Conservation (phyloP, 495 filamentous ascomycete species). For the Lasiosphaeria hispida region DNA sequence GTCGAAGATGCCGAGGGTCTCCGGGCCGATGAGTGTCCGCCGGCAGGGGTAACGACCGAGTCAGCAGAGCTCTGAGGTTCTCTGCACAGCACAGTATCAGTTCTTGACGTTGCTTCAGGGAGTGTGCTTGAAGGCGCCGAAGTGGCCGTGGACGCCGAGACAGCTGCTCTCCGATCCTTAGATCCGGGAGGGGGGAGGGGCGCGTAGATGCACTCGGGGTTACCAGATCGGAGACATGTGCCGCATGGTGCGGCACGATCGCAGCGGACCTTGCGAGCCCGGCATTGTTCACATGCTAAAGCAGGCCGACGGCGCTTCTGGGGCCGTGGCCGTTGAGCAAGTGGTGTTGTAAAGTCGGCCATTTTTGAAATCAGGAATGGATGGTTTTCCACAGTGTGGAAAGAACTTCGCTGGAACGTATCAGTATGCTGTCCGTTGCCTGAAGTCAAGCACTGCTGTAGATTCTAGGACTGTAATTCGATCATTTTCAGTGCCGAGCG, state of each 20-base stretch:
- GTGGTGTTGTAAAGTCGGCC: too few species aligned
- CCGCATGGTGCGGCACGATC: conserved; percentile 1
- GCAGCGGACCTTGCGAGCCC: conserved; percentile 7
- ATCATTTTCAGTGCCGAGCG: too few species aligned
- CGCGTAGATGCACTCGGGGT: background rate
- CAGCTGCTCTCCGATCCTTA: background rate
- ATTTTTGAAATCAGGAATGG: too few species aligned
- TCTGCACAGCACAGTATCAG: too few species aligned
- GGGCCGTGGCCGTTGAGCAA: too few species aligned
- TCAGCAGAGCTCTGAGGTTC: background rate
- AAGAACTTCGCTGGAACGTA: too few species aligned
- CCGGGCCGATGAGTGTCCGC: background rate
- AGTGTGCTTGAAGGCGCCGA: background rate
- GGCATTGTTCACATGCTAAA: conserved; percentile 8
- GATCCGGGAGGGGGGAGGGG: background rate
- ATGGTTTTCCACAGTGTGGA: too few species aligned
- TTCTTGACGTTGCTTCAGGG: background rate
- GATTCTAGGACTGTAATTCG: too few species aligned
- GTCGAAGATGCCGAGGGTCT: background rate
- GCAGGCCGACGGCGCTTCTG: conserved; percentile 7
- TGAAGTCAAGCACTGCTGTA: too few species aligned
- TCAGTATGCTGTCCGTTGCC: too few species aligned
- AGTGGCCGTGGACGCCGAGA: background rate
- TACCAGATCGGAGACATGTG: background rate
- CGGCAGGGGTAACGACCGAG: background rate